phyloP scores from a whole-genome alignment of 1,284 basidiomycete genomes.

The Marasmius sp. region DNA sequence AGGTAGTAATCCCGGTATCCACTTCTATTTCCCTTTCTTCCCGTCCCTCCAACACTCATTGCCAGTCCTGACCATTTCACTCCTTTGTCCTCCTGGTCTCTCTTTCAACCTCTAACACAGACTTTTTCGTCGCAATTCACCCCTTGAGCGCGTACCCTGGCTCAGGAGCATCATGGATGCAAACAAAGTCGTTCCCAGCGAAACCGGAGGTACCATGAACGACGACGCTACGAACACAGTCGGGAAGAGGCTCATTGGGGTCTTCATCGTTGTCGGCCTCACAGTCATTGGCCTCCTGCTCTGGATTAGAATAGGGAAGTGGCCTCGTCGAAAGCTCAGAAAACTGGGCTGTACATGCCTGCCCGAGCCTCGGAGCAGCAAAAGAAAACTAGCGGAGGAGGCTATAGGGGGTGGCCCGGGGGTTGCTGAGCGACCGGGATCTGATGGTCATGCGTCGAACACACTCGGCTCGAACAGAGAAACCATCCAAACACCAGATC shows the following conservation, averaged over 20 bases:
- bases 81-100: no score
- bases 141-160: background rate
- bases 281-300: constrained; percentile 26
- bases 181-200: background rate
- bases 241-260: constrained; percentile 42
- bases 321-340: constrained; percentile 23
- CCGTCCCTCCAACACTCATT: no score
- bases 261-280: constrained; percentile 37
- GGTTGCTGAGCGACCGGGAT: background rate
- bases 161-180: background rate
- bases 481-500: background rate
- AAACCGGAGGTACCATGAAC: constrained; percentile 17
- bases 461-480: background rate
- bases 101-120: no score
- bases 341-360: constrained; percentile 8
- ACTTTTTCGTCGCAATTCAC: background rate
- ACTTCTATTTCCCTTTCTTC: no score
- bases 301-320: constrained; percentile 29
- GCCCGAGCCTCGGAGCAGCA: constrained; percentile 4
- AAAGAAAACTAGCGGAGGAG: constrained; percentile 8
- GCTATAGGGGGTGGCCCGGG: background rate
- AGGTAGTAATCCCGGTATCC: no score
- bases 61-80: no score
- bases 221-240: constrained; percentile 27
- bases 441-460: background rate